These are phyloP conservation scores for Aegilops umbellulata DNA, from an alignment of 176 grass and related monocot genomes.

Conservation along the genomic window DNA sequence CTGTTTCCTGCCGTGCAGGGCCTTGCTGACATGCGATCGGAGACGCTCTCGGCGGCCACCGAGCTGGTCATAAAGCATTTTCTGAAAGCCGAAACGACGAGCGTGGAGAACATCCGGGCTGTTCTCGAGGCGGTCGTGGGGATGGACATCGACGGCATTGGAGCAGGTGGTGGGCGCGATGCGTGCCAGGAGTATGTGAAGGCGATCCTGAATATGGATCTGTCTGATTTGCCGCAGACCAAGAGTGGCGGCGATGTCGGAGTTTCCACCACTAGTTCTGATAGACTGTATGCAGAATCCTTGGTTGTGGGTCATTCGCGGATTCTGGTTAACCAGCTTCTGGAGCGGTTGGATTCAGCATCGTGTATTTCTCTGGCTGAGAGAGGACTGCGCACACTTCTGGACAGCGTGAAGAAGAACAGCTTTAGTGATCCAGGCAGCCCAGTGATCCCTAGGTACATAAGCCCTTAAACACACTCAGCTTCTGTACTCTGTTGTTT, in stretches of 20 bases:
- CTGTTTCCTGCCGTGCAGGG: slow-evolving; percentile 48
- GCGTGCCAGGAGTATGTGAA: slow-evolving; percentile 41
- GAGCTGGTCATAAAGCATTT: slow-evolving; percentile 64
- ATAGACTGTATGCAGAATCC: slow-evolving; percentile 6
- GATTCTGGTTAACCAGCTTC: slow-evolving; percentile 62
- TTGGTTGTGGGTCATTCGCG: slow-evolving; percentile 32
- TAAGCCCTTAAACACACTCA: neutral
- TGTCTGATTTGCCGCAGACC: slow-evolving; percentile 3
- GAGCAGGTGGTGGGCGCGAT: neutral
- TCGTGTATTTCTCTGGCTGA: slow-evolving; percentile 47
- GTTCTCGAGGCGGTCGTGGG: slow-evolving; percentile 58
- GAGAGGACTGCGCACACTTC: slow-evolving; percentile 37
- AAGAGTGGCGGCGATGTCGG: neutral
- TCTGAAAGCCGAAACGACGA: slow-evolving; percentile 40
- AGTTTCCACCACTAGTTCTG: neutral
- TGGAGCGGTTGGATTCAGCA: slow-evolving; percentile 33
- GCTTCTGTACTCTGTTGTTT: neutral
- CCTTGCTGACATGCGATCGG: slow-evolving; percentile 40
- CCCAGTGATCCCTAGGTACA: slow-evolving; percentile 18
- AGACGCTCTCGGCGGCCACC: slow-evolving; percentile 44
- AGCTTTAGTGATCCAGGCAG: neutral
- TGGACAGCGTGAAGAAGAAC: slow-evolving; percentile 31
- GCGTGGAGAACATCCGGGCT: slow-evolving; percentile 47
- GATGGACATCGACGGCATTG: slow-evolving; percentile 46
- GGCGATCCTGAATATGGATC: slow-evolving; percentile 36